phyloP scores from a whole-genome alignment of 148 eudicot genomes.

The Diospyros kaki region DNA sequence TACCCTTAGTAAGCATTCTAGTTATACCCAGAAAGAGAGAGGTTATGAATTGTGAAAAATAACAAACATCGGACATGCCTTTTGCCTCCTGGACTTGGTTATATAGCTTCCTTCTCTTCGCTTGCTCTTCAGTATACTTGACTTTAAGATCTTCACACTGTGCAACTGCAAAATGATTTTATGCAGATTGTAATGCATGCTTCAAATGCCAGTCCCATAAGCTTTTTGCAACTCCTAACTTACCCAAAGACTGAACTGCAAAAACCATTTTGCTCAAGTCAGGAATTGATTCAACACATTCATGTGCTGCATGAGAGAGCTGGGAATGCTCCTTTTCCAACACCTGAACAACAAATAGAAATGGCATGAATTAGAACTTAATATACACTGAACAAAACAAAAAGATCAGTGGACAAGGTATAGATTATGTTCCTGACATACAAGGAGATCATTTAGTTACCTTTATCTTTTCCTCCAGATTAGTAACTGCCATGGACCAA shows the following conservation, averaged over 20 bases:
- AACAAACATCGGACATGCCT: constrained; percentile 37
- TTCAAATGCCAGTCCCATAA: neutral
- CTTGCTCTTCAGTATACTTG: constrained; percentile 90
- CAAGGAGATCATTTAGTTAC: constrained; percentile 22
- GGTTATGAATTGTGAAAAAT: neutral
- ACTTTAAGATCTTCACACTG: constrained; percentile 89
- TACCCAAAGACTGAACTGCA: constrained; percentile 86
- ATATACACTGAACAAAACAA: neutral
- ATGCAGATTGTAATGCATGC: neutral
- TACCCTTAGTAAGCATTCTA: constrained; percentile 13
- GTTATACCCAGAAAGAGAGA: neutral
- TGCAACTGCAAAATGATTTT: constrained; percentile 41
- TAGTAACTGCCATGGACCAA: constrained; percentile 58
- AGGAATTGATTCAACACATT: constrained; percentile 77
- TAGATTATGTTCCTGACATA: neutral
- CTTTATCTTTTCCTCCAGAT: constrained; percentile 61
- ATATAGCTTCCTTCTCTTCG: constrained; percentile 74
- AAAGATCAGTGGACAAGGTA: neutral
- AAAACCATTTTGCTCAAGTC: constrained; percentile 76
- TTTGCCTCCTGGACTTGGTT: constrained; percentile 88
- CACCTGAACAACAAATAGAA: constrained; percentile 28
- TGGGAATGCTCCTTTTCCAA: constrained; percentile 72
- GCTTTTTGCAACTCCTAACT: constrained; percentile 19
- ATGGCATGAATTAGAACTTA: neutral
- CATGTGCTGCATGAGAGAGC: constrained; percentile 80